Evolutionary conservation across 352 stramenopile genomes (phyloP).

Genomic region (Elongisporangium undulatum): DNA sequence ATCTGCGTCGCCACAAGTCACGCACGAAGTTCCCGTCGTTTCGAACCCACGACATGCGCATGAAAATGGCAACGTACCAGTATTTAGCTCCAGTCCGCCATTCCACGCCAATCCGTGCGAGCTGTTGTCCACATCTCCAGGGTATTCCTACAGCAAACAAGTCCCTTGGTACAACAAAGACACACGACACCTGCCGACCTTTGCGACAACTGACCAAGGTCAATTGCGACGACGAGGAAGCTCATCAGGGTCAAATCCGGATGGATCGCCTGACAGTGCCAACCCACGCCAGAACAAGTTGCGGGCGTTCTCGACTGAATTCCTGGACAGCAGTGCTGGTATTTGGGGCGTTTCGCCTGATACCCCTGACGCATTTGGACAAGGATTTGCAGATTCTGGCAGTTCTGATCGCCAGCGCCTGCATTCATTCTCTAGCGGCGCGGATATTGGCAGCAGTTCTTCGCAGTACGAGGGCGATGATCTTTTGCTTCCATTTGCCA

Average conservation of each 20-base stretch:
- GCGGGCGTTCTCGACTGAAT: slow-evolving; percentile 58
- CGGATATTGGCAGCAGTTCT: slow-evolving; percentile 3
- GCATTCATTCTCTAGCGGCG: slow-evolving; percentile 26
- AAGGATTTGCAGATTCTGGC: slow-evolving; percentile 34
- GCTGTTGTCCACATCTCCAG: slow-evolving; percentile 64
- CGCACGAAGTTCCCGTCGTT: slow-evolving; percentile 9
- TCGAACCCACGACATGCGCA: slow-evolving; percentile 2
- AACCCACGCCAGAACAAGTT: slow-evolving; percentile 14
- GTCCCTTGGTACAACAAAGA: slow-evolving; percentile 29
- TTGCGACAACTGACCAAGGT: slow-evolving; percentile 52
- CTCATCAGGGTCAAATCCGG: not conserved
- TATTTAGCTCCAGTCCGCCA: slow-evolving; percentile 45
- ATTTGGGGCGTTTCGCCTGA: slow-evolving; percentile 69
- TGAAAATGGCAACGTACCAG: slow-evolving; percentile 12
- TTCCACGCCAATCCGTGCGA: slow-evolving; percentile 69
- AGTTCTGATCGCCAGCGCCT: slow-evolving; percentile 31
- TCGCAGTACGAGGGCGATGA: slow-evolving; percentile 25
- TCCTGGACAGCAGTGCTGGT: slow-evolving; percentile 45
- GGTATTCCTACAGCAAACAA: slow-evolving; percentile 72
- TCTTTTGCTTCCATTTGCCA: slow-evolving; percentile 64
- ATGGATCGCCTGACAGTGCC: slow-evolving; percentile 1
- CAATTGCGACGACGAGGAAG: slow-evolving; percentile 18
- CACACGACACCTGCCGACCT: slow-evolving; percentile 41
- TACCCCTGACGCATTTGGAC: slow-evolving; percentile 55
- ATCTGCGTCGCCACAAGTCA: slow-evolving; percentile 17